Conservation (phyloP, 441 rosid species). For the Corymbia calophylla region DNA sequence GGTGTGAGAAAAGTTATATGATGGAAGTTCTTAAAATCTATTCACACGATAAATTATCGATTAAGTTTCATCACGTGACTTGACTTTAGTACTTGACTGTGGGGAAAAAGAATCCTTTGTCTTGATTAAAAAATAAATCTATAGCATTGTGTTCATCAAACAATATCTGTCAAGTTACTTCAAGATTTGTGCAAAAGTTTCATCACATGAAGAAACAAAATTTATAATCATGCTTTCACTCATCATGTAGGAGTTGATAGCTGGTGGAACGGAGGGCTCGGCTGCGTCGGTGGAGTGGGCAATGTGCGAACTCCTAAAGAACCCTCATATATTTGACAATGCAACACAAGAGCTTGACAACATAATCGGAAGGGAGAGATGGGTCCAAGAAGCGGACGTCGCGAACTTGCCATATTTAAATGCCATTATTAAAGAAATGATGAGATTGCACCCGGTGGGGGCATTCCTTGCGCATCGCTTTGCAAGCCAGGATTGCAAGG, state of each 20-base stretch:
- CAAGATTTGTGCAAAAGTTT: not conserved
- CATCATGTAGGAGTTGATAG: not conserved
- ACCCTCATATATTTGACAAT: not conserved
- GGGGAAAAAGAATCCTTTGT: no score
- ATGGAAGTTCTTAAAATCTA: not conserved
- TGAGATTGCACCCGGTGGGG: not conserved
- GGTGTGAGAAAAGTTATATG: not conserved
- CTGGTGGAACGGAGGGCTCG: slow-evolving; percentile 1
- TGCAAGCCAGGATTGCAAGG: slow-evolving; percentile 1
- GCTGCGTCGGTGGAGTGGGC: slow-evolving; percentile 3
- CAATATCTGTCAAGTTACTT: not conserved
- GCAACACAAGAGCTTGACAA: not conserved
- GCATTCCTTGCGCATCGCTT: not conserved
- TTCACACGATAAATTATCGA: not conserved
- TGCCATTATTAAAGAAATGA: not conserved
- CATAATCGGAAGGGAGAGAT: not conserved
- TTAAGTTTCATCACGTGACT: not conserved
- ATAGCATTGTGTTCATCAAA: no score
- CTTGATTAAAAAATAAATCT: no score
- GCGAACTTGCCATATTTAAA: not conserved
- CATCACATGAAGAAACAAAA: no score
- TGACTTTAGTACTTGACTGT: no score
- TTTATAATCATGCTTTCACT: not conserved
- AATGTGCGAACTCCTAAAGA: slow-evolving; percentile 1
- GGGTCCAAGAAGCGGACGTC: slow-evolving; percentile 4